Conservation (phyloP, 2,329 filamentous ascomycete genomes). For the Pseudonectria buxi region DNA sequence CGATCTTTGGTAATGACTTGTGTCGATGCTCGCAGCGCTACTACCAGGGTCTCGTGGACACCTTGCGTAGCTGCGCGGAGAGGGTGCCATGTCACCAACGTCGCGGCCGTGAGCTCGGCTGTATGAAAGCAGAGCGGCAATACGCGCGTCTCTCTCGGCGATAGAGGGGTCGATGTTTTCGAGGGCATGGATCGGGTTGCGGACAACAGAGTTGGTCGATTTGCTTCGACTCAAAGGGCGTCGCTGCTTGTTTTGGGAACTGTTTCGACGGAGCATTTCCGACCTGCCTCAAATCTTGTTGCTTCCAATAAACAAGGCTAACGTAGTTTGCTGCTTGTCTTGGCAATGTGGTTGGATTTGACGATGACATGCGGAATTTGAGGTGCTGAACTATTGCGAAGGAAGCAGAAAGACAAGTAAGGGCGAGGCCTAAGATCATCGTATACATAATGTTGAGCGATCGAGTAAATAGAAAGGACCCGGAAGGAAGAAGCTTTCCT, state of each 20-base stretch:
- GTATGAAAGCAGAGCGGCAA: slow-evolving; percentile 57
- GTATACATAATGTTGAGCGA: no score
- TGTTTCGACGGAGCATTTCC: slow-evolving; percentile 45
- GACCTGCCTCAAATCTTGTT: slow-evolving; percentile 4
- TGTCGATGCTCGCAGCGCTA: slow-evolving; percentile 12
- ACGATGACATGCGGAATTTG: no score
- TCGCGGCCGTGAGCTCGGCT: slow-evolving; percentile 40
- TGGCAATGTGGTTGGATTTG: no score
- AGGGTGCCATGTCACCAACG: slow-evolving; percentile 7
- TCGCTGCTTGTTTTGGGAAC: slow-evolving; percentile 34
- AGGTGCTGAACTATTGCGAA: no score
- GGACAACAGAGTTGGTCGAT: slow-evolving; percentile 40
- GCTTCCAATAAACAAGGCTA: no score
- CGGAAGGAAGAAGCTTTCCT: no score
- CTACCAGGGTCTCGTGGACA: slow-evolving; percentile 13
- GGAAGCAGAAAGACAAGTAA: no score
- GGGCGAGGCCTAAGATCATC: no score
- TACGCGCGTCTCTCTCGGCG: slow-evolving; percentile 53
- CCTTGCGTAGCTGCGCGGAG: slow-evolving; percentile 19
- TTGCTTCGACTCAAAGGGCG: slow-evolving; percentile 44
- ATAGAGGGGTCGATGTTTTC: slow-evolving; percentile 42
- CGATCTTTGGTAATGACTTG: slow-evolving; percentile 8
- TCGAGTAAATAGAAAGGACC: no score
- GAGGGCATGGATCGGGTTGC: slow-evolving; percentile 34
- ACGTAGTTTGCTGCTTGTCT: no score